Base-by-base conservation (phyloP, 345 rosid genomes). In the Salix arbutifolia region DNA sequence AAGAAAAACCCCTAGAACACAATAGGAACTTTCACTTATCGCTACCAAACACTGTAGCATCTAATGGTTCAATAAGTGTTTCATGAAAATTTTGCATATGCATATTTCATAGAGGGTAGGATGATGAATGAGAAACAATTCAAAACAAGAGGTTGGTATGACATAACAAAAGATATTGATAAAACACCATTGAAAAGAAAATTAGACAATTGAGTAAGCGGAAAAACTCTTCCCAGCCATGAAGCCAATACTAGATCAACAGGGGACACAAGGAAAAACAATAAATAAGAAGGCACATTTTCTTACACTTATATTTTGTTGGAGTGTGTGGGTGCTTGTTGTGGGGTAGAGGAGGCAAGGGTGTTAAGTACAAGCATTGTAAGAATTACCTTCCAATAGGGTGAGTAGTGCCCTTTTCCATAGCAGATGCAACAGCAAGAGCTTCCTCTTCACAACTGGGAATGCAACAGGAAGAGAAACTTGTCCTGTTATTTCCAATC, bases 351-450 rank as follows among this genome's bases (percentile, higher is more conserved):
- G 5, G 50, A 12, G 50, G 50, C 50, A 1, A 4, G 16, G 50
- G 50, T 44, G 50, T 44, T 44, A 44, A 3, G 50, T 13, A 44
- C 1, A 14, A 13, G 33, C 21, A 21, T 52, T 30, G 40, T 38
- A 67, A 74, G 77, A 37, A 11, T 62, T 87, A 91, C 98, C 99
- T 93, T 87, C 99, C 99, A 80, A 96, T 96, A 74, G 99, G 99
- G 83, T 96, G 99, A 66, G 99, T 96, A 60, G 99, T 93, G 69
- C 99, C 99, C 90, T 91, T 96, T 84, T 96, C 98, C 99, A 96
- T 93, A 8, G 99, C 98, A 84, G 99, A 92, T 21, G 99, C 99
- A 48, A 96, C 97, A 30, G 98, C 99, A 71, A 96, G 97, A 77
- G 99, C 99, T 89, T 96, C 96, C 76, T 87, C 89, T 83, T 96